phyloP scores from a whole-genome alignment of 495 filamentous ascomycete species.

The Tuber indicum region DNA sequence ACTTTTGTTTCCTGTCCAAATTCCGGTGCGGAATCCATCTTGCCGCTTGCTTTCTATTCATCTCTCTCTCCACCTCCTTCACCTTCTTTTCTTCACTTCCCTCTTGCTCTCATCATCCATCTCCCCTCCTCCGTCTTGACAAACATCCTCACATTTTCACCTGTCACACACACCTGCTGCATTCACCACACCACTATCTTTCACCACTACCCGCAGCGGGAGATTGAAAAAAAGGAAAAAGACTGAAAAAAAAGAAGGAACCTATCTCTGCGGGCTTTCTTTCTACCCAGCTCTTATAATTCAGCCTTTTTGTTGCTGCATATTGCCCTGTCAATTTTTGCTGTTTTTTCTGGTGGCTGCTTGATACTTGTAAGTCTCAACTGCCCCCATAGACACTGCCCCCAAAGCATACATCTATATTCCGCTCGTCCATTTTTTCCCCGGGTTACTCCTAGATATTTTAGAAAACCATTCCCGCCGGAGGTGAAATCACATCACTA shows the following conservation, averaged over 20 bases:
- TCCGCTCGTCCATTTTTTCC: conserved; percentile 27
- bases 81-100: neutral
- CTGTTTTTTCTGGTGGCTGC: conserved; percentile 33
- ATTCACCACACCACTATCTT: conserved; percentile 3
- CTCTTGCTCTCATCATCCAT: neutral
- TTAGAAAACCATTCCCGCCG: neutral
- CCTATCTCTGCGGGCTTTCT: conserved; percentile 10
- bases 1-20: neutral
- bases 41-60: neutral
- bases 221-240: conserved; percentile 5
- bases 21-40: neutral
- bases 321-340: conserved; percentile 29
- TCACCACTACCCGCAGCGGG: neutral
- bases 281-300: conserved; percentile 23
- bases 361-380: conserved; percentile 33
- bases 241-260: conserved; percentile 2
- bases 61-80: neutral
- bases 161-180: neutral
- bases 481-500: conserved; percentile 26
- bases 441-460: conserved; percentile 20
- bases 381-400: conserved; percentile 24
- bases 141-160: neutral
- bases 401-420: conserved; percentile 30
- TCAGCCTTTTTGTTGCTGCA: conserved; percentile 40
- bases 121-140: neutral